Evolutionary conservation across 2,329 filamentous ascomycete species (phyloP).

Genomic region (Neonectria faginata): DNA sequence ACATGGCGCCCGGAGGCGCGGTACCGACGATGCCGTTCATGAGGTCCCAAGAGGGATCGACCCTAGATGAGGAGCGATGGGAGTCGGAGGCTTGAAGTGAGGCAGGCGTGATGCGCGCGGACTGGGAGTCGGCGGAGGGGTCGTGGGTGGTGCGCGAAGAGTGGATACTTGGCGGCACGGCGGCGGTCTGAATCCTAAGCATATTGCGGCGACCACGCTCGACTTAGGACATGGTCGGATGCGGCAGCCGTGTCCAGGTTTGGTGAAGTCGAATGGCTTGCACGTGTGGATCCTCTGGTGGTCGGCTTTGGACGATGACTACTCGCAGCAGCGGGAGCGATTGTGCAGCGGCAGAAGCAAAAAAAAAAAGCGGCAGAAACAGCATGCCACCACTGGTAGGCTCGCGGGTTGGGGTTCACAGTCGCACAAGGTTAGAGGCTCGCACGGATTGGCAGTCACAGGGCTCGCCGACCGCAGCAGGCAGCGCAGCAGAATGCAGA

Average conservation of each 20-base stretch:
- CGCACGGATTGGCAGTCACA: constrained; percentile 24
- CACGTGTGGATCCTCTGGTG: constrained; percentile 8
- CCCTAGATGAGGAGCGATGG: constrained; percentile 41
- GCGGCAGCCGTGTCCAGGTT: constrained; percentile 48
- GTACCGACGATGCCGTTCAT: constrained; percentile 74
- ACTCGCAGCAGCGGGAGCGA: constrained; percentile 32
- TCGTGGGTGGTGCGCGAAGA: constrained; percentile 47
- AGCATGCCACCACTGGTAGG: constrained; percentile 38
- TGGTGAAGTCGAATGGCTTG: constrained; percentile 35
- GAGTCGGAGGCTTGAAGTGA: constrained; percentile 43
- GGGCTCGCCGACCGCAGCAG: constrained; percentile 10
- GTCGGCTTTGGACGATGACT: constrained; percentile 31
- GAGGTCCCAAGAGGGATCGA: constrained; percentile 45
- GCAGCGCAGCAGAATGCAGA: constrained; percentile 20
- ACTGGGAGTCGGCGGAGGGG: constrained; percentile 47
- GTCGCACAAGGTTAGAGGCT: constrained; percentile 26
- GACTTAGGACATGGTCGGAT: constrained; percentile 51
- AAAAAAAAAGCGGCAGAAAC: constrained; percentile 1
- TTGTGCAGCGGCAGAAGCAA: constrained; percentile 17
- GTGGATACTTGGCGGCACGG: constrained; percentile 49
- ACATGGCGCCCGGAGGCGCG: constrained; percentile 77
- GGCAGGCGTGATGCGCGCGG: constrained; percentile 45
- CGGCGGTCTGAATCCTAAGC: constrained; percentile 49
- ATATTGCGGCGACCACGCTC: constrained; percentile 48
- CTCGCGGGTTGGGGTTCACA: constrained; percentile 33